Evolutionary conservation across 2,329 filamentous ascomycete genomes (phyloP), one percentile per base, ranked within the genome.

Genomic region (Verticillium dahliae): DNA sequence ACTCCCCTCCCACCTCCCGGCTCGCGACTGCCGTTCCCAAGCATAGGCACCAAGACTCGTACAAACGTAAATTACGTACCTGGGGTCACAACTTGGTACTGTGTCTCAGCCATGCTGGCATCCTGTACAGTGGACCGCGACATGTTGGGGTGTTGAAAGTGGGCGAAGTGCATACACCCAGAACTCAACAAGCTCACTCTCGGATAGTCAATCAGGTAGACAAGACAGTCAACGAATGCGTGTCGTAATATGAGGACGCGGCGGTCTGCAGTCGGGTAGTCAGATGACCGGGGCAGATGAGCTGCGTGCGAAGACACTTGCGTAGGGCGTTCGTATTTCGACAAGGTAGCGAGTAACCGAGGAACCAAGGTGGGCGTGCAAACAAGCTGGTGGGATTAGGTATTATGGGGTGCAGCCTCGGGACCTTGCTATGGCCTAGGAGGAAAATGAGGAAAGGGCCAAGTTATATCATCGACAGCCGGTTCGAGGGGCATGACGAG

Each of bases 21-120:
- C n/a, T 37, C n/a, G 9, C n/a, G 33, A 18, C 9, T 39, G 4
- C 35, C 55, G 33, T 33, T 3, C 22, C 45, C 45, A 22, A 22
- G n/a, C 45, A 9, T 41, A 15, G 39, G 15, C 18, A 9, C 45
- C 45, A 52, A 52, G 45, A 13, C 35, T 18, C 45, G 18, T 52
- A 52, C 45, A 31, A 52, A 52, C 45, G 45, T 27, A 60, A 60
- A 60, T 65, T 60, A 58, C 61, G 58, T 65, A 65, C 64, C 62
- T 65, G 57, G 57, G 41, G 63, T 57, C 56, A 63, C 57, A 55
- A 63, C 22, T 27, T 64, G 63, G 37, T 56, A 64, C 54, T 56
- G 27, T 35, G 54, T 56, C 54, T 56, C 54, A 35, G 54, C 33
- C 54, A 56, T 56, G 18, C 45, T 52, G 45, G 45, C 45, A 52